A percentile compares a stretch with the other conserved stretches of the same genome.
Evolutionary conservation across 148 eudicot genomes (phyloP).

Genomic region (Rhododendron ovatum): DNA sequence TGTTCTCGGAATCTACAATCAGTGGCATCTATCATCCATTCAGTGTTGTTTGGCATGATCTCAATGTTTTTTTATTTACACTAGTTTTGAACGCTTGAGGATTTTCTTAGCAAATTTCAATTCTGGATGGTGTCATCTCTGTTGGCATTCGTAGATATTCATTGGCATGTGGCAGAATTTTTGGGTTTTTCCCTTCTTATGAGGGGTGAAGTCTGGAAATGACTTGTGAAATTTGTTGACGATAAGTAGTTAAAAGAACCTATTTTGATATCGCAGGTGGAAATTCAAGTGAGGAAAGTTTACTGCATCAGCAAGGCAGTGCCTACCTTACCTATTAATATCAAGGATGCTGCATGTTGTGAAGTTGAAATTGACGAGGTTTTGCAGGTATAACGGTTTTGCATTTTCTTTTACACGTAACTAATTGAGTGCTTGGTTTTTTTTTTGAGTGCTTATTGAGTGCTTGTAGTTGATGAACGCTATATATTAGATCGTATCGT

Average conservation of each 20-base stretch:
- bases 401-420: background rate
- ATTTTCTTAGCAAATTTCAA: background rate
- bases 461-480: background rate
- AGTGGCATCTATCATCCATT: background rate
- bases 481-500: background rate
- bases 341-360: slow-evolving; percentile 92
- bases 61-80: background rate
- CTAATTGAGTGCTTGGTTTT: background rate
- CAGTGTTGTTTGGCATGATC: background rate
- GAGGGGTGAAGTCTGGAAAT: background rate
- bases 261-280: slow-evolving; percentile 47
- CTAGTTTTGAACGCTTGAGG: background rate
- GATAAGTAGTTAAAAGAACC: background rate
- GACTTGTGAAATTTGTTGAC: background rate
- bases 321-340: slow-evolving; percentile 58
- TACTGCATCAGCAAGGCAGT: slow-evolving; percentile 55
- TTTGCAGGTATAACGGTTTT: slow-evolving; percentile 44
- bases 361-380: slow-evolving; percentile 69
- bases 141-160: background rate
- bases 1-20: too few relatives aligned
- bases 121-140: background rate
- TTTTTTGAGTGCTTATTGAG: too few relatives aligned
- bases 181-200: background rate
- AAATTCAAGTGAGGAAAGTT: slow-evolving; percentile 66
- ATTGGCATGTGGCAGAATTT: background rate